Conservation (phyloP, 164 flowering plant species). For the Vitis labrusca region DNA sequence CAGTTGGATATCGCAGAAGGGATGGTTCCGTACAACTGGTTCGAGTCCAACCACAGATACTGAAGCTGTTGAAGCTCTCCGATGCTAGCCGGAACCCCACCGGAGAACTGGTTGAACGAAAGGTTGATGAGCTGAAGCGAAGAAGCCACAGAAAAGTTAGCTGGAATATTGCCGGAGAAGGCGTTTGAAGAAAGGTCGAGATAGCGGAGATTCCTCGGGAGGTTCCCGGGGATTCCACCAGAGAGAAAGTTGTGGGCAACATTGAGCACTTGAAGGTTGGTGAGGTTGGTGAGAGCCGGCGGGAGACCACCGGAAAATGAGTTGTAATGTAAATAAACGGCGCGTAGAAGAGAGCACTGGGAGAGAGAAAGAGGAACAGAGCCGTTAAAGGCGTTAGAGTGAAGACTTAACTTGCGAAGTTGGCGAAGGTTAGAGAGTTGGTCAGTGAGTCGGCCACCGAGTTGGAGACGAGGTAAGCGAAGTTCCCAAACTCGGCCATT, state of each 20-base stretch:
- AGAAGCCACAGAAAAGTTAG: conserved; percentile 33
- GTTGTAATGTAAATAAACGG: conserved; percentile 42
- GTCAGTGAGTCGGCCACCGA: conserved; percentile 51
- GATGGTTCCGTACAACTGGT: conserved; percentile 61
- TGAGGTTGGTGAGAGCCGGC: conserved; percentile 25
- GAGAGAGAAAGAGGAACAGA: conserved; percentile 36
- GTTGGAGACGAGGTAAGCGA: conserved; percentile 71
- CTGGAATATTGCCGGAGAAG: conserved; percentile 61
- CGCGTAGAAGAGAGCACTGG: conserved; percentile 33
- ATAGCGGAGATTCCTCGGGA: conserved; percentile 25
- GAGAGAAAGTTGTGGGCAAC: conserved; percentile 39
- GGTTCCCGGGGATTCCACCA: conserved; percentile 28
- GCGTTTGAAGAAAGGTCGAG: conserved; percentile 52
- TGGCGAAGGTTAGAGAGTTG: conserved; percentile 34
- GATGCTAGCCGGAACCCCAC: conserved; percentile 62
- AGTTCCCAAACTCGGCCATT: conserved; percentile 61
- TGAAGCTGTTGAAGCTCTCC: conserved; percentile 58
- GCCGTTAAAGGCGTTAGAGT: conserved; percentile 45
- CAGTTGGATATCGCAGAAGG: conserved; percentile 84
- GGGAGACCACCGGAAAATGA: conserved; percentile 42
- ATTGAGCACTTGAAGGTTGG: conserved; percentile 28
- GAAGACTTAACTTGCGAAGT: conserved; percentile 74
- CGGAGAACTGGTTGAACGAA: conserved; percentile 62
- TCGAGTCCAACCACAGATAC: conserved; percentile 71
- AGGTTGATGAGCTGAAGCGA: conserved; percentile 59